A percentile compares a stretch with the other conserved stretches of the same genome.
phyloP scores from a whole-genome alignment of 129 eudicot genomes.

The Lactuca saligna region DNA sequence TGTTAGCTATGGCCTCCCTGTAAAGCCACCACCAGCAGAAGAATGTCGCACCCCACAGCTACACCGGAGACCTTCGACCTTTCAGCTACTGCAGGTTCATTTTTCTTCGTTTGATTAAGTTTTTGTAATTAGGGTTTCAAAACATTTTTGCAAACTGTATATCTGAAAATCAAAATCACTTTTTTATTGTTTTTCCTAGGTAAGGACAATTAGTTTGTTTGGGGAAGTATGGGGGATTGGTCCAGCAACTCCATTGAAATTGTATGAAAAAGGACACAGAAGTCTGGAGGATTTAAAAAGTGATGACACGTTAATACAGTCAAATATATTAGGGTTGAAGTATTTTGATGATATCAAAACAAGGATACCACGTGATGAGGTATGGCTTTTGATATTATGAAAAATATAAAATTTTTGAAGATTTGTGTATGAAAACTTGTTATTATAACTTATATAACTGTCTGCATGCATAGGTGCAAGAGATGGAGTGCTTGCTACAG shows the following conservation, averaged over 20 bases:
- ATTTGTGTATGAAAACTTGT: neutral
- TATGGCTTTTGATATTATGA: constrained; percentile 24
- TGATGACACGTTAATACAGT: constrained; percentile 67
- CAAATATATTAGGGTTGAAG: constrained; percentile 72
- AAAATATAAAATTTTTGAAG: neutral
- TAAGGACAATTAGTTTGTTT: constrained; percentile 71
- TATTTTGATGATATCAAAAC: constrained; percentile 84
- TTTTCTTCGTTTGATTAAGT: no score
- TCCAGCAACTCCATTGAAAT: constrained; percentile 86
- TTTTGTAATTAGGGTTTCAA: no score
- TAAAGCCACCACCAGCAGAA: no score
- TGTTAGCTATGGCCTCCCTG: no score
- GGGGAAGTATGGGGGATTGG: constrained; percentile 99
- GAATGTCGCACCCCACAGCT: no score
- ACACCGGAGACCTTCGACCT: no score
- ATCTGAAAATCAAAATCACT: neutral
- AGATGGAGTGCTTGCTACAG: constrained; percentile 73
- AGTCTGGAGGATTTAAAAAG: constrained; percentile 62
- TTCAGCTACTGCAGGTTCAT: no score
- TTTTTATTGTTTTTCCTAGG: constrained; percentile 40
- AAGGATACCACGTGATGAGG: constrained; percentile 95
- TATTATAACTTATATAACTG: no score
- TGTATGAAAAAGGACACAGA: constrained; percentile 82
- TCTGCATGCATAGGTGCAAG: constrained; percentile 77
- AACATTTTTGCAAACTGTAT: no score